Evolutionary conservation across 208 protist genomes (phyloP), one percentile per base, ranked within the genome.

Genomic region (Endotrypanum monterogeii): DNA sequence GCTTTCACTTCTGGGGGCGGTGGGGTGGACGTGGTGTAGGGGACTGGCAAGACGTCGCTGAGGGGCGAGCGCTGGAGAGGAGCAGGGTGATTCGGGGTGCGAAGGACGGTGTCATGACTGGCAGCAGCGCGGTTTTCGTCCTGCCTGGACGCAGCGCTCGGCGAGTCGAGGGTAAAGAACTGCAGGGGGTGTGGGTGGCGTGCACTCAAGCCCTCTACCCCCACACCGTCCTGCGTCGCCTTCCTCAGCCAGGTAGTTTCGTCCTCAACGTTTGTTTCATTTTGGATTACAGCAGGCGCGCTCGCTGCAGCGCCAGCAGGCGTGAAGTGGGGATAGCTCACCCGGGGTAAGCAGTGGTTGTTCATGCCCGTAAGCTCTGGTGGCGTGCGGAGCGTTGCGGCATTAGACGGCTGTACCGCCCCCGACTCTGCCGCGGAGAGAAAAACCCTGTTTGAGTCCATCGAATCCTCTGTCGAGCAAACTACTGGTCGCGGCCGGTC

Each of bases 1-100:
- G 28, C 39, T 54, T 48, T 28, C 44, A 44, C 41, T 6, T 4
- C 35, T 28, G 25, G 4, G 14, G 44, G 18, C 5, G 62, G 62
- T 54, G 44, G 62, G 3, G 44, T 54, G 28, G n/a, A 35, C 41
- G 25, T 39, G 44, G 50, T 58, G 30, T 35, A 57, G 18, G 11
- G 12, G 71, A 14, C 63, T 48, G 16, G 68, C 58, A 28, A 52
- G 30, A 18, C 41, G 32, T 58, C 46, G 8, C 25, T n/a, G 5
- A 78, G 60, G 46, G 67, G 66, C 2, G 32, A 67, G 46, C 73
- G 66, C 6, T 51, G 63, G 18, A 65, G 39, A 52, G 35, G 18
- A 46, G 39, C 32, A 28, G 48, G 44, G 48, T 44, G 57, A 28
- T n/a, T 37, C 56, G 44, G 44, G 20, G 56, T 30, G 51, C 55